Percentiles rank a stretch among this genome's conserved stretches.
These are phyloP conservation scores for Aspergillus panamensis DNA, from an alignment of 495 filamentous ascomycete genomes.

Conservation along the genomic window DNA sequence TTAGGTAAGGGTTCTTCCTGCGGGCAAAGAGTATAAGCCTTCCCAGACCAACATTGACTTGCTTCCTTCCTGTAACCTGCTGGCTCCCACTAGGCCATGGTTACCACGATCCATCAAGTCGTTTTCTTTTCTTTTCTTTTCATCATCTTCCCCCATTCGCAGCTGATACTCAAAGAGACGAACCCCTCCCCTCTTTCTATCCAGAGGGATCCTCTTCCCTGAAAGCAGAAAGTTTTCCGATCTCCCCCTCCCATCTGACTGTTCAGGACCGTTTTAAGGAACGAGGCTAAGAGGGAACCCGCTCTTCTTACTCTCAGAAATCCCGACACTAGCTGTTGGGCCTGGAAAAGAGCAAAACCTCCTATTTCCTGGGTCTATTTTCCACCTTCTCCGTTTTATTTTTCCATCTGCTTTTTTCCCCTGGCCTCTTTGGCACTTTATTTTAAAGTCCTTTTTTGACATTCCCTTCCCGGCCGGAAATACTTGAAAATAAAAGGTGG, in stretches of 20 bases:
- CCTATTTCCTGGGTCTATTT: conserved; percentile 7
- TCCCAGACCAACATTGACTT: conserved; percentile 3
- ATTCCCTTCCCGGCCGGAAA: neutral
- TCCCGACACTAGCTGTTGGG: conserved; percentile 3
- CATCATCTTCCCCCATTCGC: conserved; percentile 11
- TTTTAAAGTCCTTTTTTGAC: neutral
- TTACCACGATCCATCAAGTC: neutral
- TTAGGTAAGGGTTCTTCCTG: conserved; percentile 13
- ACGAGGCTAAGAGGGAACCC: neutral
- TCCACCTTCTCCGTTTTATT: neutral
- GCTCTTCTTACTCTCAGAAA: neutral
- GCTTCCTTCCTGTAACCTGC: conserved; percentile 15
- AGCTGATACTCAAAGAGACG: conserved; percentile 2
- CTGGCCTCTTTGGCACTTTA: neutral
- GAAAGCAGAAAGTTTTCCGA: neutral
- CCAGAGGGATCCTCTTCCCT: neutral
- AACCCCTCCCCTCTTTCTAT: neutral
- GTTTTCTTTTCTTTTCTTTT: conserved; percentile 13
- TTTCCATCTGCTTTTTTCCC: neutral
- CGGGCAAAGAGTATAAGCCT: conserved; percentile 29
- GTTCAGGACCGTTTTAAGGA: neutral
- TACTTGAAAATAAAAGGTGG: neutral
- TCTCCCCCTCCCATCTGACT: neutral
- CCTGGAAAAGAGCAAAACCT: conserved; percentile 2
- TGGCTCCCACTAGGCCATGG: conserved; percentile 14